Base-by-base conservation (phyloP, 2,329 filamentous ascomycete species). In the Arthrinium puccinioides region DNA sequence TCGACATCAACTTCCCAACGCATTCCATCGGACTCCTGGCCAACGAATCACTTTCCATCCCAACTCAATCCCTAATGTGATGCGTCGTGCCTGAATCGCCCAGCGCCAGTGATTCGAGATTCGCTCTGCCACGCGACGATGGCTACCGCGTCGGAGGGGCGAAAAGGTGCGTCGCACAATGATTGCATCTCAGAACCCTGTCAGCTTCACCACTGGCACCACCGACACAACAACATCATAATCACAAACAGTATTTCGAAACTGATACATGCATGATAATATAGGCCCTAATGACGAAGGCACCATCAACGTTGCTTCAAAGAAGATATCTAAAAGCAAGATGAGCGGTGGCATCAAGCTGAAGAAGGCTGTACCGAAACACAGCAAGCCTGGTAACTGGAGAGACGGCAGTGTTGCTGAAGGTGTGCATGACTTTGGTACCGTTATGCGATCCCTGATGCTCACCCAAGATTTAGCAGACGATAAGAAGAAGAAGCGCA, bases 361-460 rank as follows among this genome's bases (percentile, higher is more conserved):
- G 16, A 85, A 79, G 60, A 82, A 76, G 49, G 59, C 69, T 2
- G 60, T 69, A 1, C 76, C 78, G 1, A 84, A 80, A 56, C 69
- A 79, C 39, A 75, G 63, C 39, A 79, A 82, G 49, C 74, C 79
- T 5, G 82, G 82, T 18, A 84, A 83, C 51, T 86, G 82, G 82
- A 76, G 74, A 49, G 81, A 84, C 48, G 74, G 72, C n/a, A 76
- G 68, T 47, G 66, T 82, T 32, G 62, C 76, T 19, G 77, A 79
- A 49, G 76, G 81, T 82, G 64, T 25, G 65, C 52, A 11, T 14
- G 15, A 14, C 25, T n/a, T n/a, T n/a, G 25, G 13, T 13, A 5
- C 15, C 13, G 25, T 14, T 27, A 27, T n/a, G 25, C 13, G 10
- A 5, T 9, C 25, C 25, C 5, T 27, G 25, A 14, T 9, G 5